Conservation (phyloP, 1,284 basidiomycete genomes). For the Cryptococcus hybrid region DNA sequence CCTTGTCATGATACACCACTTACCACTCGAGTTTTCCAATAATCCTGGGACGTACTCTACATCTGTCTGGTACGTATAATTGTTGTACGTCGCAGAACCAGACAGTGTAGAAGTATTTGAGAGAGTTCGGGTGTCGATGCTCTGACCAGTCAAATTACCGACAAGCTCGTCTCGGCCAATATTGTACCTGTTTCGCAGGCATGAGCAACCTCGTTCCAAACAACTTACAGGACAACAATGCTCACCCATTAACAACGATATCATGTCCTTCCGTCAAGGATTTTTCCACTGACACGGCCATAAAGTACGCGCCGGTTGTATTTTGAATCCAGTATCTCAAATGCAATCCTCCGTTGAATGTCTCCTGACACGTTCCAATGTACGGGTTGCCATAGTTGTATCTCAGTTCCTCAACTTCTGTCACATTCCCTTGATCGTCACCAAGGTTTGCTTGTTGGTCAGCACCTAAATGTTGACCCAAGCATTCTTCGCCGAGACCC, state of each 20-base stretch:
- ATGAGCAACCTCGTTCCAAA: too few species aligned
- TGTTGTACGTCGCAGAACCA: conserved; percentile 37
- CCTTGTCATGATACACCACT: background rate
- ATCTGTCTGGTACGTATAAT: conserved; percentile 68
- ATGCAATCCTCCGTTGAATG: conserved; percentile 83
- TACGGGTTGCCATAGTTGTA: conserved; percentile 74
- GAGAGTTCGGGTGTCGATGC: conserved; percentile 58
- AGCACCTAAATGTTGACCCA: conserved; percentile 72
- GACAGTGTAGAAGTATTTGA: conserved; percentile 56
- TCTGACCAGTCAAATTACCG: conserved; percentile 66
- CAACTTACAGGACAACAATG: background rate
- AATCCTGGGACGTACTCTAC: conserved; percentile 67
- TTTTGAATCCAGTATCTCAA: conserved; percentile 87
- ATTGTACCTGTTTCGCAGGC: conserved; percentile 53
- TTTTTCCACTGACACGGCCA: conserved; percentile 75
- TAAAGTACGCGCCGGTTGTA: conserved; percentile 69
- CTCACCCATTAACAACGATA: conserved; percentile 60
- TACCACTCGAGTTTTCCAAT: conserved; percentile 61
- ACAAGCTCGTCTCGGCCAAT: conserved; percentile 71
- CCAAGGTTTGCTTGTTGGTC: conserved; percentile 77
- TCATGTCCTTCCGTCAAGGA: conserved; percentile 61
- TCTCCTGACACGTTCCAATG: conserved; percentile 78
- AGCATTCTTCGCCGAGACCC: conserved; percentile 61
- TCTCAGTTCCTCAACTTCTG: conserved; percentile 73
- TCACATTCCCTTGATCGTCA: conserved; percentile 72